Base-by-base conservation (phyloP, 441 rosid genomes). In the Arabidopsis lyrata region DNA sequence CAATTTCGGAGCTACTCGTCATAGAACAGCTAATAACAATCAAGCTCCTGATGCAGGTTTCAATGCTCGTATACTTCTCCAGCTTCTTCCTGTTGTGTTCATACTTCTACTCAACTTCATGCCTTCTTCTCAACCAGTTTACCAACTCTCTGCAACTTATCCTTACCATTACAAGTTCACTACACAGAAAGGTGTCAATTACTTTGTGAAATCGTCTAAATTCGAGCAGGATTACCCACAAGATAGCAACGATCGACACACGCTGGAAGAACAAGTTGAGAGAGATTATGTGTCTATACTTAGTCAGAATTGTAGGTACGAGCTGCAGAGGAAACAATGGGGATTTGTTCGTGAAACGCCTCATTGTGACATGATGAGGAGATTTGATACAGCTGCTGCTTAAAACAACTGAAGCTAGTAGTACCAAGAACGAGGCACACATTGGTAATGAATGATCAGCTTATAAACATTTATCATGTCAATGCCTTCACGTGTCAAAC, bases 241-340 rank as follows among this genome's bases (percentile, higher is more conserved):
- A 7, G 76, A 73, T 27, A 85, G 85, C 67, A 39, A 45, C 14
- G 85, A 88, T 34, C 83, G 96, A 41, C 78, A 35, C 9, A 66
- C 54, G 2, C 38, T 95, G 6, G 99, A 95, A 73, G 83, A 50
- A 35, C 81, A 77, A 6, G 90, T 95, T 52, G 98, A 95, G 48
- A 90, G 76, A 68, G 98, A 95, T 80, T 95, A 95, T 63, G 83
- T 83, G 14, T 81, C 86, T 29, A 58, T 78, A 63, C 86, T 95
- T 66, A 14, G 90, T 0, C 96, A 95, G 83, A 88, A 92, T 77
- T 92, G 99, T 80, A 79, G 97, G 83, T 76, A 71, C 29, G 99
- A 95, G 84, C 36, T 90, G 83, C 97, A 92, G 86, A 84, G 98
- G 71, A 77, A 88, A 74, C 99, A 90, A 65, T 95, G 99, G 99